Percentiles rank a stretch among this genome's conserved stretches.
Evolutionary conservation across 768 basidiomycete genomes (phyloP).

Genomic region (Porpolomopsis calyptriformis): DNA sequence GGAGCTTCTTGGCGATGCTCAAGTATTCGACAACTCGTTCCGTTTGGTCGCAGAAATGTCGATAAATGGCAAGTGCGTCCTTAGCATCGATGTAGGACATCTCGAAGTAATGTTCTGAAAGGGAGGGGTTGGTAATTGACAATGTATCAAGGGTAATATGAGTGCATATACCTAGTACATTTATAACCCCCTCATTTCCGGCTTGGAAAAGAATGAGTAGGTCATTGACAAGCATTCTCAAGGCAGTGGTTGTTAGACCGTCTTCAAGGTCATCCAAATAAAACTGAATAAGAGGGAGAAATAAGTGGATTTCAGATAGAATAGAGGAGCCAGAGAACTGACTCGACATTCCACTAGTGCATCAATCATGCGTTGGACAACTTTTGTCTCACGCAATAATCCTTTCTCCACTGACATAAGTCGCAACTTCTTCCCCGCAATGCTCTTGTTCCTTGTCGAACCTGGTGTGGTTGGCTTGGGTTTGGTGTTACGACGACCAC

Average conservation of each 20-base stretch:
- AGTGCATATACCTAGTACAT: constrained; percentile 52
- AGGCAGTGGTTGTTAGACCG: constrained; percentile 76
- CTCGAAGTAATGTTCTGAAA: constrained; percentile 87
- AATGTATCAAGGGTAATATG: constrained; percentile 23
- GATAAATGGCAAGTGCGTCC: constrained; percentile 79
- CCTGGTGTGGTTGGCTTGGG: constrained; percentile 23
- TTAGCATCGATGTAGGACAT: constrained; percentile 92
- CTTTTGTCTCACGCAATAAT: constrained; percentile 80
- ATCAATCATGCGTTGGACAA: constrained; percentile 86
- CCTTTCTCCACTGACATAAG: constrained; percentile 95
- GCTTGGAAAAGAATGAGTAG: constrained; percentile 92
- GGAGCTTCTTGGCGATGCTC: constrained; percentile 82
- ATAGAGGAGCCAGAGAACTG: constrained; percentile 22
- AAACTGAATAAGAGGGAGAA: constrained; percentile 60
- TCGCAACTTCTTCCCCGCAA: constrained; percentile 74
- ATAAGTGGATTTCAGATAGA: not conserved
- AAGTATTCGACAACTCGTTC: constrained; percentile 89
- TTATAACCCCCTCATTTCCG: constrained; percentile 89
- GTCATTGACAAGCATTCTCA: constrained; percentile 93
- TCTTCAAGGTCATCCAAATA: constrained; percentile 91
- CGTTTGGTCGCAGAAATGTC: constrained; percentile 89
- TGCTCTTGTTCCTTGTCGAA: constrained; percentile 59
- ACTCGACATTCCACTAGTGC: constrained; percentile 80
- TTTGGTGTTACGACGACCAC: constrained; percentile 22
- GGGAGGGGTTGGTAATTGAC: constrained; percentile 7